Base-by-base conservation (phyloP, 2,329 filamentous ascomycete species). In the Trichocomaceae sp. region DNA sequence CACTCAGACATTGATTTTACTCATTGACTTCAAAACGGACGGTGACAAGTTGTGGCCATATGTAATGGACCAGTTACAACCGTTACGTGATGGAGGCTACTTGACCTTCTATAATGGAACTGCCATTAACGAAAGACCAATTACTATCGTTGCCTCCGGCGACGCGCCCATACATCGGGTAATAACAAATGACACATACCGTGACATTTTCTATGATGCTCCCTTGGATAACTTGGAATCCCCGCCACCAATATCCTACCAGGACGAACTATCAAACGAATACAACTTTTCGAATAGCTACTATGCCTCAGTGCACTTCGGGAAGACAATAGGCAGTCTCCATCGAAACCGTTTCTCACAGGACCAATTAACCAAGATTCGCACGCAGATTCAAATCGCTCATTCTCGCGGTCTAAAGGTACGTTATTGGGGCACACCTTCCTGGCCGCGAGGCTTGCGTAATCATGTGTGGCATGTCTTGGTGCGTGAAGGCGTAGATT, bases 71-170 rank as follows among this genome's bases (percentile, higher is more conserved):
- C 75, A 79, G n/a, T 66, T 82, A 26, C 60, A 67, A 10, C 72
- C 76, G 1, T 68, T 82, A 2, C 74, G 79, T 1, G 68, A 76
- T 7, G 72, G 72, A 45, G 72, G 73, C 41, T 81, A 79, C 57
- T 69, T 82, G 1, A 76, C 75, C 2, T 71, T 79, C 62, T 80
- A 73, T 62, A 72, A 81, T 61, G 79, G 78, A 29, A 65, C 61
- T 1, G 61, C 64, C 5, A 62, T 72, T 2, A 58, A 74, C 8
- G 60, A 73, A 19, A 72, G 78, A 1, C 75, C 79, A 0, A 65
- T 82, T 47, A 81, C 78, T 1, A 69, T 81, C 5, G 78, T 82
- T 12, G 78, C 75, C 41, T 79, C 79, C 0, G 79, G 79, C 4
- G 76, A 80, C 57, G 74, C 78, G 0, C 78, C 78, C 0, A 80